phyloP scores from a whole-genome alignment of 2,329 filamentous ascomycete species.

The Trichoderma afroharzianum region DNA sequence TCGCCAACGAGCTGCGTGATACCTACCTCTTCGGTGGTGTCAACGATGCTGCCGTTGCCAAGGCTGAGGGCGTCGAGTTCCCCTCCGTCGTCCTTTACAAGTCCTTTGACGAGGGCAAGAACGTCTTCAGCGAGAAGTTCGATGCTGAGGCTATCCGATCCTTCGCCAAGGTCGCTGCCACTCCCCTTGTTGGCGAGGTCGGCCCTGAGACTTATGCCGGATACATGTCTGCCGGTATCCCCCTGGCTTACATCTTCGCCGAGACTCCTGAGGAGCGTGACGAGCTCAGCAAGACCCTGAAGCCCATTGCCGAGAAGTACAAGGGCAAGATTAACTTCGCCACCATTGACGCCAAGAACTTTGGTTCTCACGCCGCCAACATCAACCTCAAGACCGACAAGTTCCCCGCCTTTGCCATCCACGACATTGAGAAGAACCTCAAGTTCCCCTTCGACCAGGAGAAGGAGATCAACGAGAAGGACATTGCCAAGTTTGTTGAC shows the following conservation, averaged over 20 bases:
- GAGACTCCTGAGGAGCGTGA: slow-evolving; percentile 88
- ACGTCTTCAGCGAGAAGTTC: slow-evolving; percentile 73
- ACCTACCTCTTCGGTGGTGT: slow-evolving; percentile 88
- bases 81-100: slow-evolving; percentile 90
- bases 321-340: slow-evolving; percentile 96
- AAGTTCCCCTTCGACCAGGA: slow-evolving; percentile 94
- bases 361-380: slow-evolving; percentile 92
- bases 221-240: slow-evolving; percentile 91
- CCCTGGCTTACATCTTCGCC: slow-evolving; percentile 96
- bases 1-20: slow-evolving; percentile 76
- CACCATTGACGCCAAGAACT: slow-evolving; percentile 91
- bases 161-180: slow-evolving; percentile 82
- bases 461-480: slow-evolving; percentile 67
- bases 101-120: slow-evolving; percentile 95
- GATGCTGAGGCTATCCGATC: slow-evolving; percentile 73
- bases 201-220: slow-evolving; percentile 93
- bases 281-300: slow-evolving; percentile 70
- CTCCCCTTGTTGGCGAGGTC: slow-evolving; percentile 90
- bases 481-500: slow-evolving; percentile 78
- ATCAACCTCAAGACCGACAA: slow-evolving; percentile 93
- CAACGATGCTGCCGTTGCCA: slow-evolving; percentile 77
- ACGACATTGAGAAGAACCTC: slow-evolving; percentile 90
- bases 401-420: slow-evolving; percentile 97
- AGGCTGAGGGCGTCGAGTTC: slow-evolving; percentile 84
- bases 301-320: slow-evolving; percentile 84